Base-by-base conservation (phyloP, 805 yeast species). In the Myxozyma melibiosi region DNA sequence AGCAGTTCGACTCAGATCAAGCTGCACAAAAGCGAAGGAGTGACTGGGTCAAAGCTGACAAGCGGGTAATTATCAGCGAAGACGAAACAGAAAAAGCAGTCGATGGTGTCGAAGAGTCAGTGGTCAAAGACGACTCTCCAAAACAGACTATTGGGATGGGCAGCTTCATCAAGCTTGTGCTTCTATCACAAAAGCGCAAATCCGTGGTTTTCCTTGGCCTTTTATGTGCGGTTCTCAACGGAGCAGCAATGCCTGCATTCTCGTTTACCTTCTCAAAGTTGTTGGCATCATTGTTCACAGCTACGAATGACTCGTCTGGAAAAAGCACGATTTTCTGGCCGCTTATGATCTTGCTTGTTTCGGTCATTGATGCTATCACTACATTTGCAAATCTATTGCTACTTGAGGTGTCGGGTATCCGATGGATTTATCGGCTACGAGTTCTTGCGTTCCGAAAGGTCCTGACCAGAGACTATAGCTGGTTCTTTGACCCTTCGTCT, bases 221-320 rank as follows among this genome's bases (percentile, higher is more conserved):
- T 0, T 0, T 78, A 0, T 63, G 79, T 4, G 76, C 90, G 0
- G 60, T 84, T 0, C 45, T 80, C 0, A 82, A 84, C 57, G 91
- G 96, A 9, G 79, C 78, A 0, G 70, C 81, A 0, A 84, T 83
- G 57, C 97, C 98, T 0, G 72, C 88, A 0, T 90, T 94, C 61
- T 87, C 97, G 0, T 90, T 72, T 67, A 80, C 86, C 27, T 83
- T 91, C 61, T 82, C 97, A 1, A 83, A 83, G 57, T 71, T 92
- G 7, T 71, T 92, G 6, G 70, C 79, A 24, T 86, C 85, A 13
- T 81, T 89, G 65, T 76, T 88, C 8, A 83, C 86, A 0, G 65
- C 58, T 49, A 71, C 42, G 37, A 71, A 28, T 64, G 68, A 7
- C 8, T 24, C 40, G 16, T 20, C 44, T 7, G n/a, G 25, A 4